Conservation (phyloP, 768 basidiomycete species). For the Leucocoprinus sp. region DNA sequence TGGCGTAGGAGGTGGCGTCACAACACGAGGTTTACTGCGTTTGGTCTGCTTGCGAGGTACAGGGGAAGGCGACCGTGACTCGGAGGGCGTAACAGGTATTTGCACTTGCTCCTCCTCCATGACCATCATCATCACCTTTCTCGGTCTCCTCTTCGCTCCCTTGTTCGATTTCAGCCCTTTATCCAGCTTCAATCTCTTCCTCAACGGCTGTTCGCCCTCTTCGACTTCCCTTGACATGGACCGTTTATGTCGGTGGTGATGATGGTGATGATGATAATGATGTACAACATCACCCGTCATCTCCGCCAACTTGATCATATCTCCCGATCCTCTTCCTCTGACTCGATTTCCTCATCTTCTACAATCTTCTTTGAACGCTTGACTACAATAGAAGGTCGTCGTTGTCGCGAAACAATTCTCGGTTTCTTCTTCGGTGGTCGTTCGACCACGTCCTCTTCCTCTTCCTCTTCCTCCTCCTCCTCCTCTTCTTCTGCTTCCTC, state of each 20-base stretch:
- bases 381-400: conserved; percentile 11
- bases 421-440: conserved; percentile 54
- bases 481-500: conserved; percentile 22
- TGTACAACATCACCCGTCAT: conserved; percentile 18
- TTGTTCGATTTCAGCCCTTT: conserved; percentile 26
- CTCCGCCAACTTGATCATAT: conserved; percentile 18
- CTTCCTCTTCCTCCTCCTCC: conserved; percentile 21
- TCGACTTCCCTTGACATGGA: conserved; percentile 31
- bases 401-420: conserved; percentile 28
- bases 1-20: conserved; percentile 34
- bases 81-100: conserved; percentile 37
- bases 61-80: conserved; percentile 37
- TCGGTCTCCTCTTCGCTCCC: conserved; percentile 28
- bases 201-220: conserved; percentile 28
- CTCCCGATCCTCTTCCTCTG: conserved; percentile 49
- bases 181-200: conserved; percentile 36
- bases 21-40: conserved; percentile 23
- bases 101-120: conserved; percentile 19
- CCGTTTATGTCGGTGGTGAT: conserved; percentile 31
- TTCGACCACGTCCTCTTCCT: conserved; percentile 28
- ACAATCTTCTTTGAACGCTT: conserved; percentile 28
- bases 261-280: conserved; percentile 18
- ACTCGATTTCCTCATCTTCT: conserved; percentile 44
- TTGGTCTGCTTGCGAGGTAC: conserved; percentile 18
- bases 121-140: conserved; percentile 9